phyloP scores from a whole-genome alignment of 257 asterid species.

The Nicotiana paniculata region DNA sequence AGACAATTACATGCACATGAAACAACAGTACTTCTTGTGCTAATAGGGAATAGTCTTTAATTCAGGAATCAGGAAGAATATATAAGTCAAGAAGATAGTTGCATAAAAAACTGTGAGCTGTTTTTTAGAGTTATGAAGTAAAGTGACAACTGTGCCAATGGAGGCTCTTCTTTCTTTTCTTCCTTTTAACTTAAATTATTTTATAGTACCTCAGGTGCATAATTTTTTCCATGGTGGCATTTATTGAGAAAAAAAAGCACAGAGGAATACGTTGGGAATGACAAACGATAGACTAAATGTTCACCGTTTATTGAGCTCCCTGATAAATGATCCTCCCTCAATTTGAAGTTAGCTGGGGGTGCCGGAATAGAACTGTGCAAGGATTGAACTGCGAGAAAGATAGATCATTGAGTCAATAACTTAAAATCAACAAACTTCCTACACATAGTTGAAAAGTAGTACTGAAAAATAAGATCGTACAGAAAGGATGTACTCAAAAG shows the following conservation, averaged over 20 bases:
- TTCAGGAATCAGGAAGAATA: not conserved
- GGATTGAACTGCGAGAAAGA: constrained; percentile 43
- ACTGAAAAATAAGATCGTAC: not conserved
- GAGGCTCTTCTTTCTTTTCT: not conserved
- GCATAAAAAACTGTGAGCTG: not conserved
- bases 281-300: not conserved
- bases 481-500: not conserved
- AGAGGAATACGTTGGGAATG: not conserved
- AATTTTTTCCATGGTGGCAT: not conserved
- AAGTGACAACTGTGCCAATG: not conserved
- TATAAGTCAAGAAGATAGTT: not conserved
- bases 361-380: constrained; percentile 60
- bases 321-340: constrained; percentile 60
- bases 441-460: not conserved
- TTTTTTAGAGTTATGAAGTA: not conserved
- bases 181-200: too few relatives aligned
- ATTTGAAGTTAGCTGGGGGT: constrained; percentile 62
- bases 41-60: not conserved
- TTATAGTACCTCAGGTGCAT: not conserved
- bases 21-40: not conserved
- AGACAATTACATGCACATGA: not conserved
- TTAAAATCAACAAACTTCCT: not conserved
- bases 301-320: constrained; percentile 17
- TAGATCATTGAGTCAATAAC: not conserved
- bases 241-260: not conserved